Evolutionary conservation across 2,329 filamentous ascomycete genomes (phyloP).

Genomic region (Paecilomyces fulvus): DNA sequence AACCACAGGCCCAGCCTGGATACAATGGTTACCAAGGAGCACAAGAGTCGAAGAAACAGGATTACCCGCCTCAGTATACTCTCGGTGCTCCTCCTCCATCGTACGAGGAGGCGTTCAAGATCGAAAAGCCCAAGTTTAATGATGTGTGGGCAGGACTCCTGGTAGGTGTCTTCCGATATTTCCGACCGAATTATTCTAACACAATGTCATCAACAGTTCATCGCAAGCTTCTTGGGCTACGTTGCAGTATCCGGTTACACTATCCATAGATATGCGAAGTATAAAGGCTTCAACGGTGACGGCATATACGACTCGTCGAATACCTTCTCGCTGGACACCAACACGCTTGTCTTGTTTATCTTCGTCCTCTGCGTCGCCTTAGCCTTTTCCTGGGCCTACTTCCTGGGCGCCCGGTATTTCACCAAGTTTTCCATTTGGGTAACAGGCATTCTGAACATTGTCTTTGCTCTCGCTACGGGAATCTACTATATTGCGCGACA

Average conservation of each 20-base stretch:
- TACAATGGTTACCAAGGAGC: not conserved
- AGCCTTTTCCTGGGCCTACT: conserved; percentile 67
- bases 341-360: conserved; percentile 76
- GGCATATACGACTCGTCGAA: conserved; percentile 66
- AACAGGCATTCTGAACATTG: conserved; percentile 79
- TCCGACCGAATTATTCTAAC: conserved; percentile 1
- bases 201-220: conserved; percentile 45
- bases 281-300: conserved; percentile 55
- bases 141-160: conserved; percentile 83
- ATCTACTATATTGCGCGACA: conserved; percentile 72
- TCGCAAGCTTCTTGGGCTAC: conserved; percentile 64
- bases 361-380: conserved; percentile 69
- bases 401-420: conserved; percentile 65
- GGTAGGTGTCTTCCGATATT: conserved; percentile 34
- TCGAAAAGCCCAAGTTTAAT: conserved; percentile 79
- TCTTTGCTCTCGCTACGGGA: conserved; percentile 74
- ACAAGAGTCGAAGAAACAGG: conserved; percentile 8
- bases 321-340: conserved; percentile 64
- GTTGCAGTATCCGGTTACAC: conserved; percentile 66
- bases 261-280: conserved; percentile 63
- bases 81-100: conserved; percentile 27
- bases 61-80: conserved; percentile 30
- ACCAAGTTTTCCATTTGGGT: conserved; percentile 91
- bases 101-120: conserved; percentile 62
- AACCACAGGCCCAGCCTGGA: not conserved